These are phyloP conservation scores for Alternaria sp. DNA, from an alignment of 2,329 filamentous ascomycete species.

Conservation along the genomic window DNA sequence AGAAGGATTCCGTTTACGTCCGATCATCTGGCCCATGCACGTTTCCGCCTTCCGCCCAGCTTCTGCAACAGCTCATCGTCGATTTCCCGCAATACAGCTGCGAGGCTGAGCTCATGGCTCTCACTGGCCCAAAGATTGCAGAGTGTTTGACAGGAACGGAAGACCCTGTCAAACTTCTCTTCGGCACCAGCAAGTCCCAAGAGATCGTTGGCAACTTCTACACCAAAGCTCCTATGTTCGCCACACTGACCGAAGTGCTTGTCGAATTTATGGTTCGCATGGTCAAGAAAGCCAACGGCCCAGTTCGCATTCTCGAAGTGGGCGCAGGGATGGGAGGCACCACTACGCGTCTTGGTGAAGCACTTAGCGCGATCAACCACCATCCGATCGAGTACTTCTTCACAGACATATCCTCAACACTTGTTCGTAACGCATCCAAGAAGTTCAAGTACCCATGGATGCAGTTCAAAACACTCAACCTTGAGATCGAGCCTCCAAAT, in stretches of 20 bases:
- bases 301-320: conserved; percentile 47
- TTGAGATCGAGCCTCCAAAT: conserved; percentile 21
- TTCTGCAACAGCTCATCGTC: neutral
- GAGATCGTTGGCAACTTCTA: conserved; percentile 27
- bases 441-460: conserved; percentile 42
- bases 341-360: conserved; percentile 31
- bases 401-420: conserved; percentile 50
- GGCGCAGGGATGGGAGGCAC: conserved; percentile 53
- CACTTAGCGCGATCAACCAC: conserved; percentile 7
- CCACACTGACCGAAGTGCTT: conserved; percentile 24
- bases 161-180: conserved; percentile 24
- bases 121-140: conserved; percentile 18
- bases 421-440: conserved; percentile 48
- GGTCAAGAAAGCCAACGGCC: conserved; percentile 11
- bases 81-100: conserved; percentile 22
- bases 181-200: conserved; percentile 16
- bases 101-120: conserved; percentile 19
- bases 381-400: conserved; percentile 51
- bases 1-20: conserved; percentile 2
- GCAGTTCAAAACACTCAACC: conserved; percentile 42
- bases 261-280: conserved; percentile 16
- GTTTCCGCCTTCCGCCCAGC: conserved; percentile 2
- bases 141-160: conserved; percentile 19
- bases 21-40: neutral
- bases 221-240: conserved; percentile 26